Evolutionary conservation across 2,329 filamentous ascomycete species (phyloP).

Genomic region (Sclerotinia nivalis): DNA sequence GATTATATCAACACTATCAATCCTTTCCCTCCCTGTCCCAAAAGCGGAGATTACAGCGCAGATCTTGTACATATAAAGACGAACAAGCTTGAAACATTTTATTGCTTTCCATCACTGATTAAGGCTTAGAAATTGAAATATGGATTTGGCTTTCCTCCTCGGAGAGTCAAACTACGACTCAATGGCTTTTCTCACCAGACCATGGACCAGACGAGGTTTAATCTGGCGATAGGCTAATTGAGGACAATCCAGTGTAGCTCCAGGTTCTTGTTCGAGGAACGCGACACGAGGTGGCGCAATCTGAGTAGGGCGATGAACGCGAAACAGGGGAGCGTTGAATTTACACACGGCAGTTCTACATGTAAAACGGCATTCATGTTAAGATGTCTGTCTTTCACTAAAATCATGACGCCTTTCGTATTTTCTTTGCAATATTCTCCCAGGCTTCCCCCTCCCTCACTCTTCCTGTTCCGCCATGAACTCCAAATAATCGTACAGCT

Average conservation of each 20-base stretch:
- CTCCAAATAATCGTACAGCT: conserved; percentile 36
- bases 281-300: neutral
- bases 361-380: neutral
- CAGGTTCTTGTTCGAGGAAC: no score
- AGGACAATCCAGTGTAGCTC: neutral
- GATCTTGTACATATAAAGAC: neutral
- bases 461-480: conserved; percentile 34
- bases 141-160: neutral
- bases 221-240: neutral
- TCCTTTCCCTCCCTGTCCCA: neutral
- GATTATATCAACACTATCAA: neutral
- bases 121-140: neutral
- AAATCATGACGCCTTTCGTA: neutral
- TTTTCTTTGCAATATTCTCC: conserved; percentile 34
- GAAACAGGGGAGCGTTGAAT: neutral
- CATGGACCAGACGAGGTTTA: conserved; percentile 10
- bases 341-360: neutral
- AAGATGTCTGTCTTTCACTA: neutral
- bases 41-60: neutral
- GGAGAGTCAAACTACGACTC: neutral
- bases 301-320: neutral
- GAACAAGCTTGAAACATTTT: neutral
- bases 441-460: conserved; percentile 36
- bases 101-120: neutral
- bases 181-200: neutral